These are phyloP conservation scores for Entomortierella beljakovae DNA, from an alignment of 192 early-diverging fungal species.

Conservation along the genomic window DNA sequence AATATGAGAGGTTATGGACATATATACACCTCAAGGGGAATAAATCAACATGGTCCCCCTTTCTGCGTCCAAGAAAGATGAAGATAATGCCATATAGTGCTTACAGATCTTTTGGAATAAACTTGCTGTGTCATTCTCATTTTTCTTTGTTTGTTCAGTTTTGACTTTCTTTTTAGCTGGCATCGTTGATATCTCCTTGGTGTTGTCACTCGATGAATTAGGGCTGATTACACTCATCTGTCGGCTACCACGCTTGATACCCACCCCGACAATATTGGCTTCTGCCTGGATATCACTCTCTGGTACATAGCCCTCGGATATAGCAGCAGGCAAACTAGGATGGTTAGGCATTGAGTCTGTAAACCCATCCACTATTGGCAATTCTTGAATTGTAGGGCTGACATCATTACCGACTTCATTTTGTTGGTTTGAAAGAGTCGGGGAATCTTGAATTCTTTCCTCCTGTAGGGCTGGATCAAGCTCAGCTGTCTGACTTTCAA, in stretches of 20 bases:
- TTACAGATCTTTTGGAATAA: constrained; percentile 56
- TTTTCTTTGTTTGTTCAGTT: constrained; percentile 19
- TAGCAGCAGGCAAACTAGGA: not conserved
- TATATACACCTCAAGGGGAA: not conserved
- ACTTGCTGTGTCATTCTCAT: constrained; percentile 44
- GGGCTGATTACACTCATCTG: constrained; percentile 6
- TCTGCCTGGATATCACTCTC: not conserved
- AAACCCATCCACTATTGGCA: not conserved
- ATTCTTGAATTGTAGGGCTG: constrained; percentile 6
- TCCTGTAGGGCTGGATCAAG: not conserved
- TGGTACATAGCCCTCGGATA: not conserved
- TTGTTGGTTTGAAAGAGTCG: not conserved
- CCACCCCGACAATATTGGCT: not conserved
- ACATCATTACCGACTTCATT: constrained; percentile 10
- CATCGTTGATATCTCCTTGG: constrained; percentile 11
- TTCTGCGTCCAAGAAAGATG: too few relatives aligned
- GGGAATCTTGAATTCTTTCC: not conserved
- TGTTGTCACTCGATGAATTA: constrained; percentile 1
- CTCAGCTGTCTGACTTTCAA: not conserved
- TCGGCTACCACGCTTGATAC: constrained; percentile 31
- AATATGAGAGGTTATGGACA: not conserved
- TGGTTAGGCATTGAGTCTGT: not conserved
- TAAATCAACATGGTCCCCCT: too few relatives aligned
- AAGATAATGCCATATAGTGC: not conserved
- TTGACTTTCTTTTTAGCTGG: constrained; percentile 45